Base-by-base conservation (phyloP, 1,284 basidiomycete genomes). In the Ceratobasidium papillatum region DNA sequence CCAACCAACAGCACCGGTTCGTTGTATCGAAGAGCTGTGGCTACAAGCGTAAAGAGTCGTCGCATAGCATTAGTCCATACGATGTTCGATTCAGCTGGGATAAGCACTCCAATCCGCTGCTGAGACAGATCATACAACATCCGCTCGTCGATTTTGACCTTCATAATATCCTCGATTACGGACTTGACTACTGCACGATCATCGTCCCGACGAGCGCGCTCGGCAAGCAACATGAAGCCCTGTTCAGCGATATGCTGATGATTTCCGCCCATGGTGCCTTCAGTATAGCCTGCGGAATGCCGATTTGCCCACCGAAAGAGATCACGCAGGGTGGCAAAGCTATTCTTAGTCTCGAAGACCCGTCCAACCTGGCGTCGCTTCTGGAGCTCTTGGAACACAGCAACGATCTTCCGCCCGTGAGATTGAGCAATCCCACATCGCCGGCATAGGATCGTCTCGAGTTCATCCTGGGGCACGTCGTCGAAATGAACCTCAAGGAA, bases 401-500 rank as follows among this genome's bases (percentile, higher is more conserved):
- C 85, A 58, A 99, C 97, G 75, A 99, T 98, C 77, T 90, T 90
- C 78, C 92, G 90, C 3, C 94, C 95, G 80, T 98, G 97, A 0
- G 95, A 95, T 0, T 95, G 96, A 0, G 96, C 94, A 75, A 98
- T 98, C 52, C 87, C 89, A 81, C 94, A 96, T 68, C 94, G 87
- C 80, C 95, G 91, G 79, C 92, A 94, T 12, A 99, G 84, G 78
- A 99, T 99, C 0, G 91, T 93, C 83, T 99, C 95, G 41, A 99
- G 86, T 82, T 99, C 98, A 17, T 87, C 87, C 81, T 97, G 94
- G 0, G 98, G 98, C 0, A 99, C 97, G 78, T 99, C 98, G 77
- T 95, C 93, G 80, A 99, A 99, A 81, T 99, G 96, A 43, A 99
- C 93, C 82, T 99, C 98, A 17, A 99, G 87, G 84, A 99, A 99